These are phyloP conservation scores for Irpex lacteus DNA, from an alignment of 1,284 basidiomycete species.

Conservation along the genomic window DNA sequence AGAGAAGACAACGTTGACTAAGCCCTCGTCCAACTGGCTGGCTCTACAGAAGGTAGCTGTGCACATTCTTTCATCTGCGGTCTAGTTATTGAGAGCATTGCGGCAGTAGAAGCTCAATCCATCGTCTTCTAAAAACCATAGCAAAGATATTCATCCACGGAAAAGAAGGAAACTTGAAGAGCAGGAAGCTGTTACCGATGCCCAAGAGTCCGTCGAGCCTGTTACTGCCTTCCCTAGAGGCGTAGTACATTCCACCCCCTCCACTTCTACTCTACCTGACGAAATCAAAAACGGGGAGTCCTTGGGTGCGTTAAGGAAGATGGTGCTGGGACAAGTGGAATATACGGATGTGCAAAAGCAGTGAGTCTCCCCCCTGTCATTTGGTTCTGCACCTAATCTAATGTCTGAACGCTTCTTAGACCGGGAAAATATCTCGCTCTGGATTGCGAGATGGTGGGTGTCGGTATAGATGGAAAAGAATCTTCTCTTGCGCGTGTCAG, in stretches of 20 bases:
- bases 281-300: slow-evolving; percentile 46
- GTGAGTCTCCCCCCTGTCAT: slow-evolving; percentile 32
- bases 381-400: slow-evolving; percentile 17
- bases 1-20: background rate
- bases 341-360: slow-evolving; percentile 35
- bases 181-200: slow-evolving; percentile 5
- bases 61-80: background rate
- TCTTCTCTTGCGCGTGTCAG: slow-evolving; percentile 90
- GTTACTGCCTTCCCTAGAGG: slow-evolving; percentile 21
- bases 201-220: background rate
- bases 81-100: background rate
- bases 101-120: slow-evolving; percentile 15
- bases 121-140: background rate
- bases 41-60: slow-evolving; percentile 17
- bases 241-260: background rate
- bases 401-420: slow-evolving; percentile 32
- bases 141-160: slow-evolving; percentile 13
- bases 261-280: slow-evolving; percentile 3
- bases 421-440: slow-evolving; percentile 81
- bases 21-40: slow-evolving; percentile 17
- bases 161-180: slow-evolving; percentile 34
- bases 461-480: slow-evolving; percentile 83
- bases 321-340: slow-evolving; percentile 48
- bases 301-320: slow-evolving; percentile 40
- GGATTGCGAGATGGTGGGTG: slow-evolving; percentile 98